phyloP scores from a whole-genome alignment of 1,139 yeast genomes.

The Yamadazyma sp. region DNA sequence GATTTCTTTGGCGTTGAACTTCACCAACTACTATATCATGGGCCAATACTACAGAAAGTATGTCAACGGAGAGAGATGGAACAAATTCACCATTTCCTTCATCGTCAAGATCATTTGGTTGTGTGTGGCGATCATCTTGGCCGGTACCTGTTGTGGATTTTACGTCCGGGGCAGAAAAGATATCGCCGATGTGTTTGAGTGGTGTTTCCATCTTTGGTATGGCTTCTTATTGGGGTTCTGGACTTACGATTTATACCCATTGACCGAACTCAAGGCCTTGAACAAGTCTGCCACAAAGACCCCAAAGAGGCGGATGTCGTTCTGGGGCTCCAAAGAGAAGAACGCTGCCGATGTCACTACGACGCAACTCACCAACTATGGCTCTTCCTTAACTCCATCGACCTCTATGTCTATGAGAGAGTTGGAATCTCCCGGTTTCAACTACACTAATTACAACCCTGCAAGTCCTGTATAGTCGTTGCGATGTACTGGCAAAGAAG shows the following conservation, averaged over 20 bases:
- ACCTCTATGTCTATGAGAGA: slow-evolving; percentile 13
- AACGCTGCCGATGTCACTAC: slow-evolving; percentile 5
- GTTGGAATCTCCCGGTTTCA: slow-evolving; percentile 16
- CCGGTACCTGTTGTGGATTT: slow-evolving; percentile 27
- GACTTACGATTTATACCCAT: slow-evolving; percentile 38
- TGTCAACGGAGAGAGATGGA: slow-evolving; percentile 33
- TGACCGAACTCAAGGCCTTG: slow-evolving; percentile 25
- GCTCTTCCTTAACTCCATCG: slow-evolving; percentile 15
- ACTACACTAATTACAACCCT: slow-evolving; percentile 14
- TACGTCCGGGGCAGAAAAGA: slow-evolving; percentile 22
- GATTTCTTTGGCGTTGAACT: slow-evolving; percentile 26
- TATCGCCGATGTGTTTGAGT: slow-evolving; percentile 31
- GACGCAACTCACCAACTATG: slow-evolving; percentile 11
- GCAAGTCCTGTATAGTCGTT: slow-evolving; percentile 4
- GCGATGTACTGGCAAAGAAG: too few species aligned
- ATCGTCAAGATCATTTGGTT: slow-evolving; percentile 32
- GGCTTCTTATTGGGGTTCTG: slow-evolving; percentile 35
- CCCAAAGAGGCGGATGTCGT: slow-evolving; percentile 9
- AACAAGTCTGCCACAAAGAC: slow-evolving; percentile 10
- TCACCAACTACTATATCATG: slow-evolving; percentile 32
- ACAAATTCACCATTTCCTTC: slow-evolving; percentile 32
- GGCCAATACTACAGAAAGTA: slow-evolving; percentile 31
- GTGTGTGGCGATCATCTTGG: slow-evolving; percentile 26
- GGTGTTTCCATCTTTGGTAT: slow-evolving; percentile 40
- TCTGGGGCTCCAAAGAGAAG: slow-evolving; percentile 13